These are phyloP conservation scores for Solanum chilense DNA, from an alignment of 257 asterid genomes.

Conservation along the genomic window DNA sequence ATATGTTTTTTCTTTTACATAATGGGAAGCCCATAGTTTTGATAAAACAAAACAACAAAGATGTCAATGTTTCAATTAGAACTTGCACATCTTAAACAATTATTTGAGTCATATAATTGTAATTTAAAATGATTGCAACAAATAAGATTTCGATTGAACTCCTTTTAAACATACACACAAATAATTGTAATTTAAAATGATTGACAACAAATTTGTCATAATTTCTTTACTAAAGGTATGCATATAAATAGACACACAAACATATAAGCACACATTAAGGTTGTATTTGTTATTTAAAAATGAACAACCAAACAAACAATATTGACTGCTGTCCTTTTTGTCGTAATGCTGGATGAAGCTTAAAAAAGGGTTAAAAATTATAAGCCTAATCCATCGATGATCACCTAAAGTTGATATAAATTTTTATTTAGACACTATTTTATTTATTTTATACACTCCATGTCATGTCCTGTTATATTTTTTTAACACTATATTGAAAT, in stretches of 20 bases:
- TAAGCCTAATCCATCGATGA: not conserved
- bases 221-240: not conserved
- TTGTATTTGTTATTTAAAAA: not conserved
- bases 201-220: not conserved
- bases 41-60: not conserved
- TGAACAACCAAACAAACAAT: not conserved
- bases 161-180: not conserved
- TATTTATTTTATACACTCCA: rapidly evolving
- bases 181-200: not conserved
- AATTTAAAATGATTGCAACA: not conserved
- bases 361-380: not conserved
- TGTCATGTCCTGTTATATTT: too few relatives aligned
- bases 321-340: not conserved
- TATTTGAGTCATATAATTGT: not conserved
- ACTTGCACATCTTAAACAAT: not conserved
- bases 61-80: not conserved
- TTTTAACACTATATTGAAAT: not conserved
- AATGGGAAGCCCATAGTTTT: not conserved
- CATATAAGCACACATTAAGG: not conserved
- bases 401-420: too few relatives aligned
- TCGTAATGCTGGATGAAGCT: not conserved
- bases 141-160: not conserved
- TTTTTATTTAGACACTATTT: rapidly evolving
- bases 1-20: not conserved
- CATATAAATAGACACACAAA: not conserved